Base-by-base conservation (phyloP, 345 rosid species). In the Mallotus nudiflorus region DNA sequence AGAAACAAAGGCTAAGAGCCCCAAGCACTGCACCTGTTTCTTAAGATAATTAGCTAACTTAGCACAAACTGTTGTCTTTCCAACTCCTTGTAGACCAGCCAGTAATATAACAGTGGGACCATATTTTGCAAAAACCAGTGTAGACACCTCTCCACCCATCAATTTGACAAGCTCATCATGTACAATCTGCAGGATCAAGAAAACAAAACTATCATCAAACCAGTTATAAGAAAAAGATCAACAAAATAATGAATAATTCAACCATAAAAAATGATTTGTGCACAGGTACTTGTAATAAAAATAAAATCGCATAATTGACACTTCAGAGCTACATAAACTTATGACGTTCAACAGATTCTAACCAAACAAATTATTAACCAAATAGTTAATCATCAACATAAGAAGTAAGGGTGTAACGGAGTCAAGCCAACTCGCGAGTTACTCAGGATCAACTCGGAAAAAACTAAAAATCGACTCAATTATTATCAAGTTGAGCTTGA, bases 141-240 rank as follows among this genome's bases (percentile, higher is more conserved):
- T 97, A 58, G 96, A 85, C 63, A 92, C 97, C 82, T 95, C 96
- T 71, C 97, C 99, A 67, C 99, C 99, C 99, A 95, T 95, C 86
- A 95, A 71, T 75, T 87, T 91, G 66, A 95, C 97, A 75, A 95
- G 87, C 82, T 95, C 97, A 35, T 87, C 96, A 73, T 74, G 82
- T 9, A 95, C 97, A 85, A 82, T 89, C 99, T 95, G 80, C 70
- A 80, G 69, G 25, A 72, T 55, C 42, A 24, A 62, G 14, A 52
- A 62, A 57, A 15, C 35, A 70, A 66, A 58, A 39, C 73, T n/a
- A 39, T 39, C 27, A 49, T 9, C 9, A 39, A 68, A 13, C 42
- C 35, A 68, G 14, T 9, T 11, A 59, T 22, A 18, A 16, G 55
- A 42, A 3, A 22, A 20, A 55, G 48, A 67, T 12, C 19, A 62